Base-by-base conservation (phyloP, 1,284 basidiomycete species). In the Fomitopsis betulina region DNA sequence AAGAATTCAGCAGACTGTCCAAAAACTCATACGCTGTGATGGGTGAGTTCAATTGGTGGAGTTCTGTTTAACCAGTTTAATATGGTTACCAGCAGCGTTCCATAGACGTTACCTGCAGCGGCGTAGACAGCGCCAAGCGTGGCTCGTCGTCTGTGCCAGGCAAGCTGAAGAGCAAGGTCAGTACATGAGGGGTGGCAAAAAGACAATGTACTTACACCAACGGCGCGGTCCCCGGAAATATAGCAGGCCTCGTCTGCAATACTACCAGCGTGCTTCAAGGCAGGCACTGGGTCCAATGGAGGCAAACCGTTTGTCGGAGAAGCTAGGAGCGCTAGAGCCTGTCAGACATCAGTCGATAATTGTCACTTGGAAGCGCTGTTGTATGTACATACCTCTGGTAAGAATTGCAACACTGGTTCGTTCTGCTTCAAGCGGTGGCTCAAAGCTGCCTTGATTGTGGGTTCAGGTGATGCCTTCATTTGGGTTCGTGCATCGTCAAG, bases 11-110 rank as follows among this genome's bases (percentile, higher is more conserved):
- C 2, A 90, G 76, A 5, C 77, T 72, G 47, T 86, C 82, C n/a
- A 92, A 74, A 72, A 92, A 91, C 1, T 73, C 70, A 25, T 75
- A 73, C 0, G 86, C 83, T 1, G 88, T 89, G 19, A 72, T 65
- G 5, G 89, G 87, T 1, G 89, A 91, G 0, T 81, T 79, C 12
- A 92, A 65, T 67, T 92, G 89, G 64, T 91, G 89, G 10, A 92
- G 73, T 70, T 92, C 89, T 86, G 63, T 7, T 10, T n/a, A 47
- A 17, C 17, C 6, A 25, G 17, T 17, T 45, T 27, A 53, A 39
- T 19, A 52, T 42, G 9, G 75, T 50, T 9, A 21, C n/a, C n/a
- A n/a, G n/a, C n/a, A n/a, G n/a, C n/a, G n/a, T n/a, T 21, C 21
- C 10, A 53, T 27, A 55, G 33, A 40, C 53, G 25, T 37, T 59